Conservation (phyloP, 2,329 filamentous ascomycete genomes). For the Biscogniauxia marginata region DNA sequence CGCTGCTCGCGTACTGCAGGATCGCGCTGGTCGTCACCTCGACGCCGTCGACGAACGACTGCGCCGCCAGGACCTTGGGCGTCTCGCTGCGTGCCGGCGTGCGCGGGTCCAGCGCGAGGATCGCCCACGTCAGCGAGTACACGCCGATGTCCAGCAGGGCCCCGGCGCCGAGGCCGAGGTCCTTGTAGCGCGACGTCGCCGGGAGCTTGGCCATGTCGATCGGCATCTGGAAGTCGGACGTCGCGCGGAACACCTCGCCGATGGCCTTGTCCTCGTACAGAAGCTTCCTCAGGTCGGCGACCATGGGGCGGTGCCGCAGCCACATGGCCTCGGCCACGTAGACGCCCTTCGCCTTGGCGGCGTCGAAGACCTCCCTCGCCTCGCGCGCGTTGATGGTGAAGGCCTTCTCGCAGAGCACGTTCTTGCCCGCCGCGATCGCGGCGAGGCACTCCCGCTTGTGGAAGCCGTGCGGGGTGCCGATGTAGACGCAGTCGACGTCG, state of each 20-base stretch:
- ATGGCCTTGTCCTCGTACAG: constrained; percentile 40
- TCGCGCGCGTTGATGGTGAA: constrained; percentile 42
- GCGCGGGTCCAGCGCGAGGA: constrained; percentile 34
- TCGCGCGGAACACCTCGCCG: constrained; percentile 38
- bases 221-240: constrained; percentile 41
- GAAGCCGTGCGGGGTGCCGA: constrained; percentile 45
- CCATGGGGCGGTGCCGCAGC: constrained; percentile 42
- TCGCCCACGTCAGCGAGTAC: constrained; percentile 42
- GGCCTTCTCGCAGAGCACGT: constrained; percentile 46
- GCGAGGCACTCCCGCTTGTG: constrained; percentile 44
- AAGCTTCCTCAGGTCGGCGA: constrained; percentile 33
- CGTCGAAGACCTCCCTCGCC: constrained; percentile 38
- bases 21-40: constrained; percentile 38
- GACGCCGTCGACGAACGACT: constrained; percentile 35
- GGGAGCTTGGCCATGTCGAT: constrained; percentile 33
- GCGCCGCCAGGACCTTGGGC: constrained; percentile 37
- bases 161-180: constrained; percentile 41
- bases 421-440: constrained; percentile 42
- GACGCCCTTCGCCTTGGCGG: constrained; percentile 39
- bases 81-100: constrained; percentile 25
- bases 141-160: constrained; percentile 44
- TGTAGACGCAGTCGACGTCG: constrained; percentile 44
- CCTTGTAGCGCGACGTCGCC: constrained; percentile 33
- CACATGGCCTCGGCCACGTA: constrained; percentile 48
- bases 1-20: constrained; percentile 38